phyloP scores from a whole-genome alignment of 2,329 filamentous ascomycete species.

The Colletotrichum tamarilloi region DNA sequence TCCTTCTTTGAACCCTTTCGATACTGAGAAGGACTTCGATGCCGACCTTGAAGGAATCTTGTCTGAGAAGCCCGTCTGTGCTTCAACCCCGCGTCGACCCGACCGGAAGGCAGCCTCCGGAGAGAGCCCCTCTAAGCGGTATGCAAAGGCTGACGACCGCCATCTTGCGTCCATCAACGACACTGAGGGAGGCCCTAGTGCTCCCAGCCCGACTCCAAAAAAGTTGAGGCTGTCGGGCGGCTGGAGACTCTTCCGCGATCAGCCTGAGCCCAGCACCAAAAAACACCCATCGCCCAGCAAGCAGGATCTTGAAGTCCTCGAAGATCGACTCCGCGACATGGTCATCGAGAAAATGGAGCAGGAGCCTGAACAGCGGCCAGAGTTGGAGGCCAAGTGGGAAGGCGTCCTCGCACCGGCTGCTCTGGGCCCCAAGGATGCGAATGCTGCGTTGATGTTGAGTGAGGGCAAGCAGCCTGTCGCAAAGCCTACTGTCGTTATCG shows the following conservation, averaged over 20 bases:
- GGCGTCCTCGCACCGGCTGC: not conserved
- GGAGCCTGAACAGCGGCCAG: conserved; percentile 23
- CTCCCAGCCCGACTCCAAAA: not conserved
- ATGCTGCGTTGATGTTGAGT: conserved; percentile 35
- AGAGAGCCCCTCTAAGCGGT: conserved; percentile 20
- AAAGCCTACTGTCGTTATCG: conserved; percentile 12
- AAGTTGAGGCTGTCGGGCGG: conserved; percentile 16
- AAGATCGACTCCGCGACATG: conserved; percentile 44
- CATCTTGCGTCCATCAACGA: not conserved
- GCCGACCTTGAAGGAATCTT: conserved; percentile 52
- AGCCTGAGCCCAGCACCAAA: conserved; percentile 41
- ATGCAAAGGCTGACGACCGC: not conserved
- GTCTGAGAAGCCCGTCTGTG: conserved; percentile 47
- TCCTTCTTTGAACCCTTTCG: conserved; percentile 42
- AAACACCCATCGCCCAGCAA: conserved; percentile 60
- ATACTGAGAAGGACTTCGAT: conserved; percentile 51
- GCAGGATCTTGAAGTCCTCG: conserved; percentile 50
- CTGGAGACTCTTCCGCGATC: conserved; percentile 13
- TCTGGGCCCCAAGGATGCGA: not conserved
- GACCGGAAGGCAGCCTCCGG: not conserved
- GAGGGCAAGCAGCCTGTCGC: conserved; percentile 38
- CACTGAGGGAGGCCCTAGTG: not conserved
- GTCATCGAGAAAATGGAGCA: conserved; percentile 20
- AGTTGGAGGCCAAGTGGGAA: conserved; percentile 16
- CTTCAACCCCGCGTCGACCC: conserved; percentile 50